These are phyloP conservation scores for Fusarium miscanthi DNA, from an alignment of 2,329 filamentous ascomycete species.

Conservation along the genomic window DNA sequence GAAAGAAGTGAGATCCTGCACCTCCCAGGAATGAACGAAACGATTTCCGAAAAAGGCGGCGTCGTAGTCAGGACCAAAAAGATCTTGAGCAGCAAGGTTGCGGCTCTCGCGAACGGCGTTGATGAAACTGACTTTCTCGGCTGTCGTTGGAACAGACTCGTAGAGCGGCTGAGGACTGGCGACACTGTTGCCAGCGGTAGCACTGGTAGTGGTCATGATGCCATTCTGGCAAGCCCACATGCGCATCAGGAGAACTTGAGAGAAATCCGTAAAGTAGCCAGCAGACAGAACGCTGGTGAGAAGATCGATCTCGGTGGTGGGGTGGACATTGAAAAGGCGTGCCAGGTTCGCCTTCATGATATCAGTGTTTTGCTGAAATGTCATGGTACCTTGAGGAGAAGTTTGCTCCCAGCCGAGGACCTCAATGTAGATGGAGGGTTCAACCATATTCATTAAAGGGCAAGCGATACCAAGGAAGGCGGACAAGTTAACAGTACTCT, in stretches of 20 bases:
- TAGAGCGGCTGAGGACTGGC: background rate
- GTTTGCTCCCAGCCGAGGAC: slow-evolving; percentile 57
- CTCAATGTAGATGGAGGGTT: slow-evolving; percentile 58
- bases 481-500: slow-evolving; percentile 58
- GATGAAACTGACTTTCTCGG: slow-evolving; percentile 38
- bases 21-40: slow-evolving; percentile 10
- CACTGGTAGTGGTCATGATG: slow-evolving; percentile 42
- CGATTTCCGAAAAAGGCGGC: background rate
- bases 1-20: background rate
- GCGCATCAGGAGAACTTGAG: slow-evolving; percentile 34
- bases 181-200: slow-evolving; percentile 5
- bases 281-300: slow-evolving; percentile 37
- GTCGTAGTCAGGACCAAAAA: slow-evolving; percentile 33
- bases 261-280: slow-evolving; percentile 42
- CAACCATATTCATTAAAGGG: slow-evolving; percentile 59
- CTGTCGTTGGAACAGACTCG: slow-evolving; percentile 6
- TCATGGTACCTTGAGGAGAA: slow-evolving; percentile 41
- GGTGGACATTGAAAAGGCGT: slow-evolving; percentile 14
- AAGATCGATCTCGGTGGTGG: slow-evolving; percentile 47
- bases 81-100: slow-evolving; percentile 33
- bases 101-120: slow-evolving; percentile 28
- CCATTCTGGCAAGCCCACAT: slow-evolving; percentile 40
- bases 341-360: background rate
- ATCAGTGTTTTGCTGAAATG: slow-evolving; percentile 24
- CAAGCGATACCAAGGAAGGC: slow-evolving; percentile 59